Conservation (phyloP, 345 rosid species). For the Carallia brachiata region DNA sequence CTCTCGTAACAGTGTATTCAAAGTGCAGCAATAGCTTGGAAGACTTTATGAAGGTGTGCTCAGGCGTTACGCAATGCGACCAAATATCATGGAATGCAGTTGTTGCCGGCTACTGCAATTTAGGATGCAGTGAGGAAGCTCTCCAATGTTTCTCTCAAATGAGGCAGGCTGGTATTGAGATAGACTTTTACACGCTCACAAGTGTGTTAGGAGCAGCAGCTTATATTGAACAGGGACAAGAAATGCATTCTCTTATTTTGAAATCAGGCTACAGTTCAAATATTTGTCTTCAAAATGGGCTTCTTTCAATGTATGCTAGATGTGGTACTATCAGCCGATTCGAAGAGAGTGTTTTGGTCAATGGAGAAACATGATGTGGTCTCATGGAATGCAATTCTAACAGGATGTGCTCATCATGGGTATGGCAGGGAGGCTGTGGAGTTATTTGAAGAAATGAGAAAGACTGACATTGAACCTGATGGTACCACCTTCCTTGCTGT, state of each 20-base stretch:
- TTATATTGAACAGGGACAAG: constrained; percentile 28
- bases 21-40: constrained; percentile 25
- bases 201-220: constrained; percentile 35
- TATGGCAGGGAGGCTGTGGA: constrained; percentile 29
- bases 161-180: constrained; percentile 24
- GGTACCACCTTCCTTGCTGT: constrained; percentile 36
- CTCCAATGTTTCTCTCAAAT: constrained; percentile 28
- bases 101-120: constrained; percentile 33
- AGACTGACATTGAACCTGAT: constrained; percentile 28
- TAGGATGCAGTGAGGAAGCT: constrained; percentile 26
- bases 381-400: constrained; percentile 42
- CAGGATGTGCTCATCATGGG: constrained; percentile 35
- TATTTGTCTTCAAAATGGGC: constrained; percentile 32
- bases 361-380: constrained; percentile 31
- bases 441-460: constrained; percentile 37
- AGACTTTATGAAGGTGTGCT: constrained; percentile 28
- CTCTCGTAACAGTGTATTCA: constrained; percentile 33
- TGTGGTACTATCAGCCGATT: constrained; percentile 30
- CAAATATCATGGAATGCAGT: constrained; percentile 43
- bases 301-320: constrained; percentile 41
- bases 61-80: constrained; percentile 15
- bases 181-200: constrained; percentile 29
- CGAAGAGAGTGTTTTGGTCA: constrained; percentile 25
- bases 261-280: constrained; percentile 27
- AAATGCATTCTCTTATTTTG: constrained; percentile 32